A percentile compares a stretch with the other conserved stretches of the same genome.
phyloP scores from a whole-genome alignment of 2,329 filamentous ascomycete genomes.

The Neonectria magnoliae region DNA sequence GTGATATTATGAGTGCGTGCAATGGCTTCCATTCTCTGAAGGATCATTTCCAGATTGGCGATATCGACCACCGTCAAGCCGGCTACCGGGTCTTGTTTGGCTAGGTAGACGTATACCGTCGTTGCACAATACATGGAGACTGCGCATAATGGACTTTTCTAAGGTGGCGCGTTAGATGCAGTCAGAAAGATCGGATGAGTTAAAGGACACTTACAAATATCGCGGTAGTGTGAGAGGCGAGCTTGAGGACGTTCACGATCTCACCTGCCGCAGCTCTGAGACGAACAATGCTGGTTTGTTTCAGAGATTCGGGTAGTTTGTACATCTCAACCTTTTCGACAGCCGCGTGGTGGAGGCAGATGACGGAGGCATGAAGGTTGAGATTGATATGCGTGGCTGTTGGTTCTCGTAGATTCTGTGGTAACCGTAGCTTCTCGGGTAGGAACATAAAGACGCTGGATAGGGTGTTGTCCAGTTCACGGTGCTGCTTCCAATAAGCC shows the following conservation, averaged over 20 bases:
- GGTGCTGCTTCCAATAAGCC: constrained; percentile 86
- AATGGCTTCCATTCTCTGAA: constrained; percentile 81
- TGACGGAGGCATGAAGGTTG: constrained; percentile 86
- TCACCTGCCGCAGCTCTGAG: constrained; percentile 85
- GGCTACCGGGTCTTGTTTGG: constrained; percentile 72
- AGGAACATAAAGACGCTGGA: constrained; percentile 82
- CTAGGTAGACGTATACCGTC: constrained; percentile 83
- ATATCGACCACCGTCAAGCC: constrained; percentile 60
- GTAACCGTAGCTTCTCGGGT: constrained; percentile 78
- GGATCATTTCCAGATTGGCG: constrained; percentile 75
- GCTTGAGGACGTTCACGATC: constrained; percentile 83
- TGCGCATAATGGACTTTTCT: constrained; percentile 58
- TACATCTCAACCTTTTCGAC: constrained; percentile 84
- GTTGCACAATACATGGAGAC: constrained; percentile 88
- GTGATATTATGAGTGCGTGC: constrained; percentile 80
- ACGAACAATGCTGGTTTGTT: constrained; percentile 75
- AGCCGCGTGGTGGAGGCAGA: constrained; percentile 89
- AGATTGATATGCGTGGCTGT: constrained; percentile 86
- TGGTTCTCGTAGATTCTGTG: constrained; percentile 72
- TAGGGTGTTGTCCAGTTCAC: constrained; percentile 82
- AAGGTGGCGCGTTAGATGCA: neutral
- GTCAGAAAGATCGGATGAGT: too few relatives aligned
- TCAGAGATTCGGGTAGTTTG: constrained; percentile 70
- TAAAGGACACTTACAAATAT: constrained; percentile 64
- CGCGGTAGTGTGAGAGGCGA: constrained; percentile 76